Percentiles rank a stretch among this genome's conserved stretches.
phyloP scores from a whole-genome alignment of 805 yeast genomes.

The Ascoidea asiatica region DNA sequence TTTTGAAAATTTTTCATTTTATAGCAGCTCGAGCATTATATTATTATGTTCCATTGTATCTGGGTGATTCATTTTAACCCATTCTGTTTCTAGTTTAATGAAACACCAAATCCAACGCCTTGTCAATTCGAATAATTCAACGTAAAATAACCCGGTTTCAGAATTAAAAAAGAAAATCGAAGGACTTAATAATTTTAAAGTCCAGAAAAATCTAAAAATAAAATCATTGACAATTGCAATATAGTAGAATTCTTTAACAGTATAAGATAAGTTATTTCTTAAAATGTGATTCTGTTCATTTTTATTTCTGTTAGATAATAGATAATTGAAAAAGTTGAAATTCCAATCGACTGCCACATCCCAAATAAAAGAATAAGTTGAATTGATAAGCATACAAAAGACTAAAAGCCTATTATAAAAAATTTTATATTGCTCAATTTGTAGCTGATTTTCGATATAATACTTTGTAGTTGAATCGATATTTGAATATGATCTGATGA shows the following conservation, averaged over 20 bases:
- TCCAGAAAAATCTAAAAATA: constrained; percentile 64
- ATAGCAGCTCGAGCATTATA: too few relatives aligned
- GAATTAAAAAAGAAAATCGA: constrained; percentile 17
- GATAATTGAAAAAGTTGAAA: constrained; percentile 32
- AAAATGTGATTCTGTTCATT: constrained; percentile 13
- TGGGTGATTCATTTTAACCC: background rate
- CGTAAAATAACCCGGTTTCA: constrained; percentile 48
- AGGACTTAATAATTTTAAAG: constrained; percentile 33
- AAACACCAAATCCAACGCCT: constrained; percentile 83
- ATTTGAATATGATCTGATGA: constrained; percentile 12
- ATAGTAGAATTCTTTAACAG: constrained; percentile 29
- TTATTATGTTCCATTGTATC: too few relatives aligned
- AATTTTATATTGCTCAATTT: constrained; percentile 1
- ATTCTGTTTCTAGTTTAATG: background rate
- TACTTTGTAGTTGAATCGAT: constrained; percentile 5
- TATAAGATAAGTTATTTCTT: constrained; percentile 12
- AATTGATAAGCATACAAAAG: constrained; percentile 41
- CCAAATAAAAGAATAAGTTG: constrained; percentile 77
- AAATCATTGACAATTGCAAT: constrained; percentile 49
- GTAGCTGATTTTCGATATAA: background rate
- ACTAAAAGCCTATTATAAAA: constrained; percentile 15
- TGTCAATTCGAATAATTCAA: constrained; percentile 63
- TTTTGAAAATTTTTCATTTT: too few relatives aligned
- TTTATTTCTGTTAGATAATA: constrained; percentile 9
- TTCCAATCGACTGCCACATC: constrained; percentile 88